These are phyloP conservation scores for Nigrospora oryzae DNA, from an alignment of 2,329 filamentous ascomycete genomes.

Conservation along the genomic window DNA sequence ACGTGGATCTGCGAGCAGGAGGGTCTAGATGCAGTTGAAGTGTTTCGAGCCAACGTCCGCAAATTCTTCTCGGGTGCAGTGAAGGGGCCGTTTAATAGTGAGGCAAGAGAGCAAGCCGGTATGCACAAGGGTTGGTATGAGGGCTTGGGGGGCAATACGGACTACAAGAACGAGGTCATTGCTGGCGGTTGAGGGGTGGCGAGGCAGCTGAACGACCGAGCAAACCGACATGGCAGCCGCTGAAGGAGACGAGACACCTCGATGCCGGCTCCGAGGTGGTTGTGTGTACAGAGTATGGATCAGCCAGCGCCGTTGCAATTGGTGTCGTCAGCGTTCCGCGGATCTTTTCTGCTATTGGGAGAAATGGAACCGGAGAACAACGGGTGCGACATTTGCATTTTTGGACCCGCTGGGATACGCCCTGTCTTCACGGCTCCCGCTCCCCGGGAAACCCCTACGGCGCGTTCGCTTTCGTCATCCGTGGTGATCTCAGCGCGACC, in stretches of 20 bases:
- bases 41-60: slow-evolving; percentile 32
- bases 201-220: too few relatives aligned
- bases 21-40: slow-evolving; percentile 31
- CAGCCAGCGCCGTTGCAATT: neutral
- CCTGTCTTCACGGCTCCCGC: too few relatives aligned
- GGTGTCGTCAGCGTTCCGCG: too few relatives aligned
- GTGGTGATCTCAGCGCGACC: too few relatives aligned
- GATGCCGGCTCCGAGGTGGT: neutral
- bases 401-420: too few relatives aligned
- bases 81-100: slow-evolving; percentile 34
- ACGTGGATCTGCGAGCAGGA: slow-evolving; percentile 37
- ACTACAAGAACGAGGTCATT: slow-evolving; percentile 17
- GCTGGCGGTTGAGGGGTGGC: slow-evolving; percentile 14
- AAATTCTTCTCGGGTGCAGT: slow-evolving; percentile 31
- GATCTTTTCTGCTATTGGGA: too few relatives aligned
- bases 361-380: too few relatives aligned
- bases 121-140: slow-evolving; percentile 34
- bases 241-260: too few relatives aligned
- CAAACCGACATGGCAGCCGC: too few relatives aligned
- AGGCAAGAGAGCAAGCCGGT: slow-evolving; percentile 32
- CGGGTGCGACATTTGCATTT: too few relatives aligned
- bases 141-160: slow-evolving; percentile 15
- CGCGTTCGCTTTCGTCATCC: too few relatives aligned
- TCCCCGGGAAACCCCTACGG: too few relatives aligned
- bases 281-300: neutral